Conservation (phyloP, 1,284 basidiomycete genomes). For the Schizophyllum amplum region DNA sequence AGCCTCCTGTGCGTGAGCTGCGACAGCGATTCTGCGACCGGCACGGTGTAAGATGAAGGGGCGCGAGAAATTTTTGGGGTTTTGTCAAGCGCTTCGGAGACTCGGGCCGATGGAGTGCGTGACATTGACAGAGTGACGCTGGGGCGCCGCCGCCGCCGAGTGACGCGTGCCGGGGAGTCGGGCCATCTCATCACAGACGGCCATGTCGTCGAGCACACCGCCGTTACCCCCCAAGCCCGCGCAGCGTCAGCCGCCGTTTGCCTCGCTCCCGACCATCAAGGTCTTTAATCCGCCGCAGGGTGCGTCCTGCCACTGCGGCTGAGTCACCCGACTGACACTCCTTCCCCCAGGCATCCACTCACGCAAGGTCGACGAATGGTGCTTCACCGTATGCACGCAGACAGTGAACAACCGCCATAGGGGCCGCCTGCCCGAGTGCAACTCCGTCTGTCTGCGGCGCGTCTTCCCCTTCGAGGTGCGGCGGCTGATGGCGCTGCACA, state of each 20-base stretch:
- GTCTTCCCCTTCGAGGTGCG: conserved; percentile 67
- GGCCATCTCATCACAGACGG: conserved; percentile 6
- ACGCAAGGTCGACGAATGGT: conserved; percentile 41
- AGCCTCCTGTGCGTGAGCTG: conserved; percentile 60
- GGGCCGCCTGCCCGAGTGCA: conserved; percentile 49
- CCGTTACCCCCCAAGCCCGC: too few relatives aligned
- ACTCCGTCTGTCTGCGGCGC: conserved; percentile 61
- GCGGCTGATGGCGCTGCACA: conserved; percentile 27
- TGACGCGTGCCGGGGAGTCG: conserved; percentile 1
- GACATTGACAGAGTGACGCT: not conserved
- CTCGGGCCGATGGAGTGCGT: not conserved
- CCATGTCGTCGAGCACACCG: not conserved
- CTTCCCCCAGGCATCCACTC: conserved; percentile 42
- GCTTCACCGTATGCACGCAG: conserved; percentile 35
- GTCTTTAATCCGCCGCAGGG: conserved; percentile 39
- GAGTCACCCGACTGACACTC: conserved; percentile 8
- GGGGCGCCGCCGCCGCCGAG: too few relatives aligned
- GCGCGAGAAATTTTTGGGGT: conserved; percentile 18
- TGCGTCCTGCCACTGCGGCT: conserved; percentile 12
- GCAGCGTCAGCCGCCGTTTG: conserved; percentile 17
- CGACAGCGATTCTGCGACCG: conserved; percentile 77
- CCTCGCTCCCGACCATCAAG: conserved; percentile 42
- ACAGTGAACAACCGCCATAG: conserved; percentile 49
- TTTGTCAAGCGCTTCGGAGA: conserved; percentile 6
- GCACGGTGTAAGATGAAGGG: conserved; percentile 20